Evolutionary conservation across 75 land plant species (phyloP).

Genomic region (Picea glauca): DNA sequence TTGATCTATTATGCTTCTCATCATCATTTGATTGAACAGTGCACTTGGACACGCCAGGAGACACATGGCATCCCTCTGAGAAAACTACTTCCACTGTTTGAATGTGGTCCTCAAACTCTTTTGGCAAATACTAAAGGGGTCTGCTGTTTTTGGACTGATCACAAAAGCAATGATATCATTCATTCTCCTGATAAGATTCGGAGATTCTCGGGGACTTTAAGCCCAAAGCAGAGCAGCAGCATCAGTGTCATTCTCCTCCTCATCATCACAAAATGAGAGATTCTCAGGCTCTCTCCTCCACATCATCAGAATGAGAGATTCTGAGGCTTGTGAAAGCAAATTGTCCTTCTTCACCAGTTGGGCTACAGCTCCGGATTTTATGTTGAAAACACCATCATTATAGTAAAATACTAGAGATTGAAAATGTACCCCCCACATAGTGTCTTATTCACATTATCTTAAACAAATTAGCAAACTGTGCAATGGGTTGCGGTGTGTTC

Average conservation of each 20-base stretch:
- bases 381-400: neutral
- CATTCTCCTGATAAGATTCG: neutral
- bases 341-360: too few species aligned
- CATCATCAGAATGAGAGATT: too few species aligned
- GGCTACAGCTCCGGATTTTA: neutral
- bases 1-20: neutral
- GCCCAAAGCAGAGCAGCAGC: too few species aligned
- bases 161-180: neutral
- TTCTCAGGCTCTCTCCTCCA: too few species aligned
- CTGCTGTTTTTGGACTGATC: too few species aligned
- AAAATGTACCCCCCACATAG: neutral
- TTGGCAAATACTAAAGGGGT: neutral
- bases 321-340: too few species aligned
- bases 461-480: neutral
- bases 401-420: neutral
- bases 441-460: neutral
- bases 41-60: neutral
- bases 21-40: neutral
- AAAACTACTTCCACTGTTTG: conserved; percentile 5
- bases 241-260: too few species aligned
- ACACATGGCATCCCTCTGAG: neutral
- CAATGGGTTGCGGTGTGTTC: neutral
- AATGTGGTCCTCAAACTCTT: neutral
- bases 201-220: neutral
- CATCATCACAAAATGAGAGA: too few species aligned